Percentiles rank a stretch among this genome's conserved stretches.
Conservation (phyloP, 352 stramenopile species). For the Pythium rishiriense region DNA sequence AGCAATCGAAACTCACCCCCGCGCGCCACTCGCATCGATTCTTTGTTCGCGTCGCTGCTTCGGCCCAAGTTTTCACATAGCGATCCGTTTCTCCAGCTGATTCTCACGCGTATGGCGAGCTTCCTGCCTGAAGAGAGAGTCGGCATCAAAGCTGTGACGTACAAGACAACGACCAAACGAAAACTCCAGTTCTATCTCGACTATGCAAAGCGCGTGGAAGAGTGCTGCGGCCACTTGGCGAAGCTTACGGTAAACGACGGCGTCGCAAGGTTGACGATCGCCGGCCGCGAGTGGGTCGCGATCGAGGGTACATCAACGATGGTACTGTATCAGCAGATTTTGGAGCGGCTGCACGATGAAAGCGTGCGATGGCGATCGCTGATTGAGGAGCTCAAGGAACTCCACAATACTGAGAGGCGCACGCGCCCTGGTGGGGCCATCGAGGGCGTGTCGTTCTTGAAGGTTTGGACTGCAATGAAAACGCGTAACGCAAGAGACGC, state of each 20-base stretch:
- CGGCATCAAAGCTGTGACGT: constrained; percentile 47
- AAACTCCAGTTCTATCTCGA: constrained; percentile 77
- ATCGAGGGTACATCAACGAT: constrained; percentile 44
- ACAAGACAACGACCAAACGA: constrained; percentile 67
- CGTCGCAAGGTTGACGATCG: constrained; percentile 42
- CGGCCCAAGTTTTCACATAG: constrained; percentile 47
- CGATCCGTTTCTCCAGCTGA: constrained; percentile 45
- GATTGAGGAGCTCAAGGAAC: constrained; percentile 38
- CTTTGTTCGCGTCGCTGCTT: constrained; percentile 26
- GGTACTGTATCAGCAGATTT: constrained; percentile 44
- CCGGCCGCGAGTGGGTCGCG: constrained; percentile 50
- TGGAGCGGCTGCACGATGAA: constrained; percentile 47
- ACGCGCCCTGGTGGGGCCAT: constrained; percentile 23
- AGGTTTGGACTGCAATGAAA: constrained; percentile 61
- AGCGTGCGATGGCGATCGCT: constrained; percentile 48
- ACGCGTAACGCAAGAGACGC: constrained; percentile 15
- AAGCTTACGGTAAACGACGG: constrained; percentile 43
- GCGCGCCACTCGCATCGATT: constrained; percentile 1
- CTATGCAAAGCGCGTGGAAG: constrained; percentile 53
- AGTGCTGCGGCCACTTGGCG: constrained; percentile 37
- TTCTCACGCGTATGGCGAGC: constrained; percentile 55
- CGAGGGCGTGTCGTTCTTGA: constrained; percentile 46
- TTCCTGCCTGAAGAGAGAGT: constrained; percentile 43
- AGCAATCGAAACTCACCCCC: not conserved
- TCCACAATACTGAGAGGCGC: constrained; percentile 23